Percentiles rank a stretch among this genome's conserved stretches.
Evolutionary conservation across 179 eudicot genomes (phyloP).

Genomic region (Silene noctiflora): DNA sequence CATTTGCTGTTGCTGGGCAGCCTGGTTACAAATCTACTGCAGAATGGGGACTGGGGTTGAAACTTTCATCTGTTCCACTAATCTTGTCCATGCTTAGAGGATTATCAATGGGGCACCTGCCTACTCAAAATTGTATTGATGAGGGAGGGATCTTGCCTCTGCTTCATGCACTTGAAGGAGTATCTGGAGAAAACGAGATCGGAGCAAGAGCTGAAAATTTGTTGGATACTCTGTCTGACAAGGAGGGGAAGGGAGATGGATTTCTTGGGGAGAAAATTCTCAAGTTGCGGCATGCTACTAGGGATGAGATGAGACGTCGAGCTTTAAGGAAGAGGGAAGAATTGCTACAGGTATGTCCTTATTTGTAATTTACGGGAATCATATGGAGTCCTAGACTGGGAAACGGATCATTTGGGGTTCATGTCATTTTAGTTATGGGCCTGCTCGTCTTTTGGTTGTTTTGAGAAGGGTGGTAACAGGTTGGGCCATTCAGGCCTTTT

Average conservation of each 20-base stretch:
- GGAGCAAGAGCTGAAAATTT: slow-evolving; percentile 99
- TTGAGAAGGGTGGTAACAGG: too few relatives aligned
- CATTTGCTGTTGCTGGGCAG: slow-evolving; percentile 70
- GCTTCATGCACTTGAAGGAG: slow-evolving; percentile 98
- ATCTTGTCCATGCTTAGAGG: slow-evolving; percentile 96
- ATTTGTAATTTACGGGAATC: background rate
- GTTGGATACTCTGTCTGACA: slow-evolving; percentile 85
- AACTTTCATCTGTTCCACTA: slow-evolving; percentile 85
- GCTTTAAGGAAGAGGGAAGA: slow-evolving; percentile 85
- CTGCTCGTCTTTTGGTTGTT: too few relatives aligned
- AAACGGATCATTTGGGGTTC: too few relatives aligned
- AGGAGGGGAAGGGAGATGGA: slow-evolving; percentile 85
- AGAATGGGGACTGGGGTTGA: slow-evolving; percentile 70
- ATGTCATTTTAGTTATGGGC: too few relatives aligned
- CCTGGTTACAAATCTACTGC: slow-evolving; percentile 60
- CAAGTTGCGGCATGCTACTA: slow-evolving; percentile 77
- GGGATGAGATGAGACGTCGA: slow-evolving; percentile 92
- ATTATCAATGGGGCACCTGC: slow-evolving; percentile 86
- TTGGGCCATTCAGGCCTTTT: too few relatives aligned
- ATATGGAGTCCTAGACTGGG: too few relatives aligned
- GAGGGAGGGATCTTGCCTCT: slow-evolving; percentile 78
- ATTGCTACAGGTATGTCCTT: slow-evolving; percentile 65
- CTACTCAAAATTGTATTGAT: slow-evolving; percentile 80
- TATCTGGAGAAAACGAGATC: slow-evolving; percentile 88
- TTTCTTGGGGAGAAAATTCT: slow-evolving; percentile 73